Evolutionary conservation across 2,329 filamentous ascomycete genomes (phyloP).

Genomic region (Ambrosiella xylebori): DNA sequence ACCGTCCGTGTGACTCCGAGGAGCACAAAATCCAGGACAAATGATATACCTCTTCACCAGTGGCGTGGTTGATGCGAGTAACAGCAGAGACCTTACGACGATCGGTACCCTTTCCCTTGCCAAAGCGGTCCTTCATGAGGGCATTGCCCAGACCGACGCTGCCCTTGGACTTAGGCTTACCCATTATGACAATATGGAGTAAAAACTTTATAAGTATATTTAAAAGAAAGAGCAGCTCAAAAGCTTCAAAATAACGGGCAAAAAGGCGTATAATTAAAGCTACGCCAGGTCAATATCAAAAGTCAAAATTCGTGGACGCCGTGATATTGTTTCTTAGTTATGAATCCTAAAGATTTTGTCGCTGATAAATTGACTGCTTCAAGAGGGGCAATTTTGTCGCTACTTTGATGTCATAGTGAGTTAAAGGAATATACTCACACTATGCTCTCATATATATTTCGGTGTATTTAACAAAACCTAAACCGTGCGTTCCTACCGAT

Average conservation of each 20-base stretch:
- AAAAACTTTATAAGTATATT: not conserved
- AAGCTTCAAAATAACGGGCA: not conserved
- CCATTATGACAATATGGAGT: constrained; percentile 27
- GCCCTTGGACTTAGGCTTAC: constrained; percentile 79
- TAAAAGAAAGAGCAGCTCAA: not conserved
- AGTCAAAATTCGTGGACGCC: not conserved
- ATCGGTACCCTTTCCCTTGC: constrained; percentile 73
- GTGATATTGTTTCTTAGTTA: not conserved
- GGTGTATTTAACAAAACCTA: not conserved
- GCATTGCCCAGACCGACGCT: constrained; percentile 86
- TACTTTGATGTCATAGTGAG: constrained; percentile 13
- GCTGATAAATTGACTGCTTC: constrained; percentile 11
- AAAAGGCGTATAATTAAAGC: not conserved
- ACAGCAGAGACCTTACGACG: constrained; percentile 50
- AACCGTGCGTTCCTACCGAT: not conserved
- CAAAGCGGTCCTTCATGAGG: constrained; percentile 97
- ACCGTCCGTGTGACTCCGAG: not conserved
- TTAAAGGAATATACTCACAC: constrained; percentile 3
- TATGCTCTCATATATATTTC: not conserved
- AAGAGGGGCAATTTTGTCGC: constrained; percentile 13
- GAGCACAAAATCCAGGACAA: no score
- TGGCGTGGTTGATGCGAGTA: constrained; percentile 56
- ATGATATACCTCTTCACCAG: constrained; percentile 50
- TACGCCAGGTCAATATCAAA: not conserved
- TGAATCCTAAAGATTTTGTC: constrained; percentile 1